A percentile compares a stretch with the other conserved stretches of the same genome.
Conservation (phyloP, 345 rosid genomes). For the Clarkia xantiana region DNA sequence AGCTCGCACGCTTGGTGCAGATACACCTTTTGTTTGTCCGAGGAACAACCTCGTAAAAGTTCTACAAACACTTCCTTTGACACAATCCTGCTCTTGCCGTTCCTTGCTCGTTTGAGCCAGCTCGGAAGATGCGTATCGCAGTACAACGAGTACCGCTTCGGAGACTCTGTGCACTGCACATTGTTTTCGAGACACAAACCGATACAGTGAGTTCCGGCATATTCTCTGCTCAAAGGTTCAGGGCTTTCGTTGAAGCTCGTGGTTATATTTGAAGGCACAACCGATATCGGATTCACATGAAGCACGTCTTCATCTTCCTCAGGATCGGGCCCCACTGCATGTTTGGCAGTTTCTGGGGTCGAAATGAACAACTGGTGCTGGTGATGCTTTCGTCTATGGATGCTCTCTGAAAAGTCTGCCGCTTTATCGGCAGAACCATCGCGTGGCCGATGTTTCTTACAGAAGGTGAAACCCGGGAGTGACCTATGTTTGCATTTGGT, state of each 20-base stretch:
- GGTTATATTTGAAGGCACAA: constrained; percentile 5
- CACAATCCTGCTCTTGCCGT: constrained; percentile 91
- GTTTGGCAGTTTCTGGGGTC: too few relatives aligned
- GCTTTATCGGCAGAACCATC: constrained; percentile 14
- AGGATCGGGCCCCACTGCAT: constrained; percentile 22
- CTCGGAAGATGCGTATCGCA: constrained; percentile 92
- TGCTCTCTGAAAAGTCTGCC: constrained; percentile 17
- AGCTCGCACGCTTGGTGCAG: constrained; percentile 93
- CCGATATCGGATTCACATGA: constrained; percentile 29
- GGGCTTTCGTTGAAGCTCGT: constrained; percentile 23
- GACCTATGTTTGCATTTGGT: constrained; percentile 91
- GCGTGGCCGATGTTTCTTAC: constrained; percentile 84
- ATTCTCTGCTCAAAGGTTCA: constrained; percentile 30
- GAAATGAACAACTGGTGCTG: too few relatives aligned
- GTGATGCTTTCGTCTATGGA: constrained; percentile 39
- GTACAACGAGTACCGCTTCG: constrained; percentile 62
- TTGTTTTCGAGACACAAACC: constrained; percentile 41
- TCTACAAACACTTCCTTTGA: constrained; percentile 83
- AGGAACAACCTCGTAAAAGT: constrained; percentile 47
- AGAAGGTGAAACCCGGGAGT: constrained; percentile 57
- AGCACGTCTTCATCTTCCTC: constrained; percentile 34
- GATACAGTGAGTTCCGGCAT: constrained; percentile 31
- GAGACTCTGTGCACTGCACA: constrained; percentile 46
- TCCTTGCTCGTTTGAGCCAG: constrained; percentile 99
- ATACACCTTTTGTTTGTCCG: constrained; percentile 48